phyloP scores from a whole-genome alignment of 129 eudicot genomes.

The Gnaphalium uliginosum region DNA sequence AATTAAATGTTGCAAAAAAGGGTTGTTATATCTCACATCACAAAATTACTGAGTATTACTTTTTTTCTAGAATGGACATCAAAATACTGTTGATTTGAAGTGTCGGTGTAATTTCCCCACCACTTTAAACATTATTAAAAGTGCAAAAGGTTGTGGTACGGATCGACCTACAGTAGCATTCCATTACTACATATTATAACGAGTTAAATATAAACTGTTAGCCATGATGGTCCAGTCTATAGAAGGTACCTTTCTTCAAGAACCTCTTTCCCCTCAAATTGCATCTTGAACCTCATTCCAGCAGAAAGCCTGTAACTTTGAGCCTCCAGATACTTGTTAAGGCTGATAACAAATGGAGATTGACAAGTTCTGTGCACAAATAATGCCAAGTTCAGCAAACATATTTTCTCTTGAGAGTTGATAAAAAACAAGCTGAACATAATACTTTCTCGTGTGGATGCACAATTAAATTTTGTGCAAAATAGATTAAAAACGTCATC shows the following conservation, averaged over 20 bases:
- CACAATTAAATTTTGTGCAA: neutral
- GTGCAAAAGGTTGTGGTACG: no score
- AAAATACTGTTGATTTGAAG: no score
- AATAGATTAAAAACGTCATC: neutral
- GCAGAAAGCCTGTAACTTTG: conserved; percentile 66
- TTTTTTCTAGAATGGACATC: no score
- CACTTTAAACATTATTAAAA: no score
- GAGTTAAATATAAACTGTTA: no score
- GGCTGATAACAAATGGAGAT: conserved; percentile 78
- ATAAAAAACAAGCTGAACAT: conserved; percentile 1
- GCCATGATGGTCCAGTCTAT: neutral
- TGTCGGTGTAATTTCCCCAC: no score
- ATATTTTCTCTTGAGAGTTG: neutral
- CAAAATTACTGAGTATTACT: no score
- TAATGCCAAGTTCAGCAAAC: conserved; percentile 21
- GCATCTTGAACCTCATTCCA: conserved; percentile 94
- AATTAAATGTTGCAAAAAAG: no score
- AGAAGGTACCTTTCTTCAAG: conserved; percentile 85
- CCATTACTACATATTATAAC: no score
- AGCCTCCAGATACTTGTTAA: conserved; percentile 90
- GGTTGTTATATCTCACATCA: no score
- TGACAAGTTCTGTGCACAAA: conserved; percentile 73
- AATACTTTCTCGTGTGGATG: neutral
- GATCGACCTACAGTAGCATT: no score
- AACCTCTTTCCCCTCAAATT: conserved; percentile 86